Percentiles rank a stretch among this genome's conserved stretches.
Conservation (phyloP, 2,329 filamentous ascomycete genomes). For the Aureobasidium musti region DNA sequence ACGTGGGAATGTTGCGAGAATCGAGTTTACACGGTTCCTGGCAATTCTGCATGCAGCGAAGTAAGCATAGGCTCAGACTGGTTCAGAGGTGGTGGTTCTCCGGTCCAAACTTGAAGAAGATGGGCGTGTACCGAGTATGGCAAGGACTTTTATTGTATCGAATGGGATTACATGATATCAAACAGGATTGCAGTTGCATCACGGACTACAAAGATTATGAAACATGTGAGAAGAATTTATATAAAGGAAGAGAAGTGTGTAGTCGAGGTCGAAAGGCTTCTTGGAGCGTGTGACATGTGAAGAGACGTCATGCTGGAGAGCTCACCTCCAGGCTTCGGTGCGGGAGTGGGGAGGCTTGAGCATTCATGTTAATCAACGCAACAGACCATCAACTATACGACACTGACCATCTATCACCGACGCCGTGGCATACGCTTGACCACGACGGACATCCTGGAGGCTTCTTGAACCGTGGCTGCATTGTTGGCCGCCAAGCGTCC, state of each 20-base stretch:
- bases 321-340: too few species aligned
- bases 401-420: neutral
- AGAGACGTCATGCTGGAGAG: constrained; percentile 1
- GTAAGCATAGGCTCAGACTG: neutral
- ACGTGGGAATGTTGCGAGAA: constrained; percentile 58
- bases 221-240: neutral
- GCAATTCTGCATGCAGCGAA: constrained; percentile 5
- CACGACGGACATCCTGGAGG: neutral
- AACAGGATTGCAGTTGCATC: neutral
- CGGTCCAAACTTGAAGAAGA: neutral
- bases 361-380: neutral
- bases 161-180: neutral
- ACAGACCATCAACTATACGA: neutral
- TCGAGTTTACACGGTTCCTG: neutral
- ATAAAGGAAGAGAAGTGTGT: neutral
- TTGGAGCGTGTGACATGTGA: constrained; percentile 4
- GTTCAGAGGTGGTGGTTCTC: constrained; percentile 11
- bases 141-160: neutral
- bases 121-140: neutral
- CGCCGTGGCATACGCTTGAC: neutral
- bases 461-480: constrained; percentile 21
- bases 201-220: neutral
- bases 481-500: constrained; percentile 25
- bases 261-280: neutral
- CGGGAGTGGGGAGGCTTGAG: constrained; percentile 2